Base-by-base conservation (phyloP, 2,329 filamentous ascomycete species). In the Aspergillus sp. region DNA sequence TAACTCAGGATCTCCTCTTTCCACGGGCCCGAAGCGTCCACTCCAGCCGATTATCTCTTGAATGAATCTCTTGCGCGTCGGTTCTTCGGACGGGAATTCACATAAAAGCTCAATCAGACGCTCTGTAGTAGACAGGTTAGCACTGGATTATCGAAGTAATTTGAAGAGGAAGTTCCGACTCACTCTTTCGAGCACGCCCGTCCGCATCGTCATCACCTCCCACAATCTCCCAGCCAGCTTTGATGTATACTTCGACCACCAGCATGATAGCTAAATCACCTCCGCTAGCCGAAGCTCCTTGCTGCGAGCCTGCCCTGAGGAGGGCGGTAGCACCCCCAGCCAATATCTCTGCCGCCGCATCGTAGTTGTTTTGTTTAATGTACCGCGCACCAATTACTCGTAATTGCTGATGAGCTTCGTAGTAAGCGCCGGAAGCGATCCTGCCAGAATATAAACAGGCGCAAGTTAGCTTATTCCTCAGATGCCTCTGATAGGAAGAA, bases 371-470 rank as follows among this genome's bases (percentile, higher is more conserved):
- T 48, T 90, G 85, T 82, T 98, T 98, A 77, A 94, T 88, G 81
- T 99, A 96, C 61, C 96, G 93, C 45, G 92, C 90, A 64, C 93
- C 93, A 69, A 97, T 94, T 58, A 97, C 93, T 65, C 95, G 92
- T 68, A 97, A 92, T 82, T 99, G 95, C 79, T 99, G 95, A 81
- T 98, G 94, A 61, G 95, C 95, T 85, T 99, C 95, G 82, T 99
- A 99, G 84, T 88, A 97, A 76, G 95, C 90, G 72, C 93, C 94
- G 78, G 96, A 92, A 68, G 87, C 84, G 78, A 97, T 97, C 79
- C 92, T 91, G 71, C 4, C 61, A 28, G 58, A 64, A 51, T 41
- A 25, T 41, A 25, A 61, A 50, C 50, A 57, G 19, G 56, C 60
- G 60, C 50, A 62, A 47, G 61, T 71, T 62, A 71, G 66, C 25